Conservation (phyloP, 1,284 basidiomycete genomes). For the Neotropicomus parvogracilis region DNA sequence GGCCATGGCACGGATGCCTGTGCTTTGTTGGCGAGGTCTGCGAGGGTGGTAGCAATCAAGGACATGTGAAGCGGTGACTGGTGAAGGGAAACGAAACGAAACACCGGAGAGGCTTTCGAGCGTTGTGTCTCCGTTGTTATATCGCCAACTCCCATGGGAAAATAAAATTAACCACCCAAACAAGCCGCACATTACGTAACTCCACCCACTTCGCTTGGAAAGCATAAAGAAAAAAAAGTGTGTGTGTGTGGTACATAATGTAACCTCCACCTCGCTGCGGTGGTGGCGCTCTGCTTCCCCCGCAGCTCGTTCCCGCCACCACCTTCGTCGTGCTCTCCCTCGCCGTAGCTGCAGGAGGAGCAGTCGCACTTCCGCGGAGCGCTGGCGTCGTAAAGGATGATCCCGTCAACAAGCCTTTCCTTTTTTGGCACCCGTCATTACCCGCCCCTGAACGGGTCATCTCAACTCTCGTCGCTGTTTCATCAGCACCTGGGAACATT, state of each 20-base stretch:
- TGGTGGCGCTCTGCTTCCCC: constrained; percentile 2
- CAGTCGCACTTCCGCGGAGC: constrained; percentile 22
- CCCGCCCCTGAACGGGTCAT: constrained; percentile 22
- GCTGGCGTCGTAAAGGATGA: constrained; percentile 9
- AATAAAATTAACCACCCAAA: constrained; percentile 24
- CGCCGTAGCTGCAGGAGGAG: not conserved
- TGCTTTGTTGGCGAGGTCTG: constrained; percentile 29
- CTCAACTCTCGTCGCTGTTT: constrained; percentile 10
- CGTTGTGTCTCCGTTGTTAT: constrained; percentile 29
- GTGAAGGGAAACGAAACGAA: constrained; percentile 5
- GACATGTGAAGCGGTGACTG: constrained; percentile 26
- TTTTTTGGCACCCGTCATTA: constrained; percentile 16
- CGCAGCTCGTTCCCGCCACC: not conserved
- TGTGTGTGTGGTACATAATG: no score
- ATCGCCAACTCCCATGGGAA: constrained; percentile 26
- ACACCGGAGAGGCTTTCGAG: constrained; percentile 4
- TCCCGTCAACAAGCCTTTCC: constrained; percentile 10
- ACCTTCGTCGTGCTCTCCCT: no score
- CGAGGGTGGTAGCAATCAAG: constrained; percentile 24
- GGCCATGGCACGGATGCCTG: constrained; percentile 19
- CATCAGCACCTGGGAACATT: constrained; percentile 12
- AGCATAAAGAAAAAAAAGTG: no score
- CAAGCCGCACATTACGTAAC: constrained; percentile 19
- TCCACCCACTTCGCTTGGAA: no score
- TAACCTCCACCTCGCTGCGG: not conserved